Base-by-base conservation (phyloP, 2,329 filamentous ascomycete species). In the Ceratocystis harringtonii region DNA sequence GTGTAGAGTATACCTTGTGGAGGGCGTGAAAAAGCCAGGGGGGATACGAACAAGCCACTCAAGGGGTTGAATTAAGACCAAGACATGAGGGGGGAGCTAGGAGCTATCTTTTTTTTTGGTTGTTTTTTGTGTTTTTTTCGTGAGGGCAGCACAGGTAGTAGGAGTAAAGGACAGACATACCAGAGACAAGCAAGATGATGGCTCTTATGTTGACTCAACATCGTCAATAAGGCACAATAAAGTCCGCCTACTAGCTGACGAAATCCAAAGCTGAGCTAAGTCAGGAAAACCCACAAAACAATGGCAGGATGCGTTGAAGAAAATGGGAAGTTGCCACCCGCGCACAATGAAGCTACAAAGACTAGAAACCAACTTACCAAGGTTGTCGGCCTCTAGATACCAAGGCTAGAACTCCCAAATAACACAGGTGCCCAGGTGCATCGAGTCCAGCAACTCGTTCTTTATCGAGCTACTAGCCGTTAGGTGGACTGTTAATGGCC, bases 231-330 rank as follows among this genome's bases (percentile, higher is more conserved):
- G 36, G 36, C 36, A 15, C 36, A 41, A 41, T 15, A 41, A 41
- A 41, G 36, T 57, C 52, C 28, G 3, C 28, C 17, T 30, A 17
- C 1, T 57, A 32, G 52, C 28, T 30, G 25, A 57, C 22, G 25
- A 57, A 52, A 32, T 30, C 28, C 3, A 32, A 17, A 57, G 52
- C 52, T 30, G 28, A 57, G 52, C 52, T 57, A 57, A 57, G 52
- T 32, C 52, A 28, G 28, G 5, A 30, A 57, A 30, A 8, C 28
- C 52, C 52, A 57, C 52, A 57, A 57, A 57, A 57, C 52, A 57
- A 57, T 57, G 52, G 52, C 52, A 57, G 52, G 52, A 57, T 57
- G 52, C 52, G 8, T 57, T 57, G 52, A 57, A 57, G 52, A 57
- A 17, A 57, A 32, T n/a, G 22, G 10, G 22, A 57, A 30, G 52